Evolutionary conservation across 768 basidiomycete species (phyloP), one percentile per base, ranked within the genome.

Genomic region (Auricularia auricula-judae): DNA sequence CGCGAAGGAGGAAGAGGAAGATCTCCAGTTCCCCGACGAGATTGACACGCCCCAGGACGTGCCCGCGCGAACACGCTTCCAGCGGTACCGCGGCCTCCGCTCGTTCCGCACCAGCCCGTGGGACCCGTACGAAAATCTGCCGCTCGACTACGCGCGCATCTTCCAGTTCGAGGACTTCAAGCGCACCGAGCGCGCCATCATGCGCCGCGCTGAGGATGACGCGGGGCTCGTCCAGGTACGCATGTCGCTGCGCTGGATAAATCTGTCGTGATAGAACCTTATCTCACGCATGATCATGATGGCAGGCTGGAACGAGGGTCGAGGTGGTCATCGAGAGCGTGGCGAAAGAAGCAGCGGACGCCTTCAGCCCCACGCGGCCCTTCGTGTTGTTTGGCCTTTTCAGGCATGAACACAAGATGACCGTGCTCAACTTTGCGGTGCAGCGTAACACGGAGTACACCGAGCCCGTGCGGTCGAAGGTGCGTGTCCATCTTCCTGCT

Each of bases 91-190:
- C 65, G 96, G 96, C 7, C 74, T 99, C 76, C 86, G 86, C 59
- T 93, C 91, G 14, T 91, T 99, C 81, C 80, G 96, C 43, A 98
- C 96, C 4, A 94, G 91, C 72, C 92, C 91, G 43, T 99, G 96
- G 97, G 97, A 98, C 73, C 87, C 96, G 7, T 98, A 89, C 70
- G 96, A 99, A 75, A 95, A 95, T 71, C 79, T 99, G 11, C 96
- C 96, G 12, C 77, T 87, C 61, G 94, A 99, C 72, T 98, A 98
- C 71, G 93, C 89, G 2, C 83, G 89, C 51, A 96, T 98, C 69
- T 99, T 98, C 77, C 91, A 94, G 73, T 97, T 98, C 71, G 94
- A 98, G 75, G 91, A 95, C 70, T 97, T 89, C 78, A 90, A 86
- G 73, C 83, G 88, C 21, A 97, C 93, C 4, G 88, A 91, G 70